Conservation (phyloP, 192 early-diverging fungal genomes). For the Irineochytrium annulatum region DNA sequence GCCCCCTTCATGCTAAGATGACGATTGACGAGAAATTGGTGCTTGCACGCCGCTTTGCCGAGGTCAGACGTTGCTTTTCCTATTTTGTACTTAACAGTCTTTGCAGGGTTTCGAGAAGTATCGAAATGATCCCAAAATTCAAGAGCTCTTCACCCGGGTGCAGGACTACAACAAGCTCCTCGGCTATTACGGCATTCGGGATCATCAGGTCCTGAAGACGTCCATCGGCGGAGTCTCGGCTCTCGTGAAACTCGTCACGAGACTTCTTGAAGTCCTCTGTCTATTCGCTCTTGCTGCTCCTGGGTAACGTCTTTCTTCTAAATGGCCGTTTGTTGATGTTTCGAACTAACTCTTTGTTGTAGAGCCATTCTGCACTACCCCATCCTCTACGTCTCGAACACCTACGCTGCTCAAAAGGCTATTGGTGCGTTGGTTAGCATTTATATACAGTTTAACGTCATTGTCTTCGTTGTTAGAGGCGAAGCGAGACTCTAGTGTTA, state of each 20-base stretch:
- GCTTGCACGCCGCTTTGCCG: constrained; percentile 79
- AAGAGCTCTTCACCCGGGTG: constrained; percentile 71
- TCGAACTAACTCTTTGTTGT: not conserved
- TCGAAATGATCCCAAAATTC: constrained; percentile 77
- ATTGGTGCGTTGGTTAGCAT: not conserved
- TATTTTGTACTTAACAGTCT: not conserved
- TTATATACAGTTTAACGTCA: constrained; percentile 2
- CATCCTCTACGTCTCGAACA: not conserved
- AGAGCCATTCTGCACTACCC: not conserved
- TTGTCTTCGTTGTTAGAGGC: constrained; percentile 53
- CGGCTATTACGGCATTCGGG: constrained; percentile 87
- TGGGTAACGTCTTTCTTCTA: constrained; percentile 53
- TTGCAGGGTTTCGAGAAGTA: constrained; percentile 72
- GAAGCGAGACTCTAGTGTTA: constrained; percentile 83
- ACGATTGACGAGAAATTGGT: constrained; percentile 82
- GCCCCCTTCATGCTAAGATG: constrained; percentile 79
- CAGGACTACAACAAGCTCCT: constrained; percentile 84
- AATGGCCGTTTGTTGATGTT: not conserved
- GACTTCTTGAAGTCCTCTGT: constrained; percentile 64
- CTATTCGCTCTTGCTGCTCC: constrained; percentile 79
- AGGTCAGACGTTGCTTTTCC: constrained; percentile 14
- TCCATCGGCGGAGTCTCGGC: constrained; percentile 61
- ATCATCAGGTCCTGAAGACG: constrained; percentile 92
- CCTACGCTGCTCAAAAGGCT: not conserved
- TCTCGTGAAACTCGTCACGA: constrained; percentile 63